Evolutionary conservation across 768 basidiomycete genomes (phyloP).

Genomic region (Mycena vulgaris): DNA sequence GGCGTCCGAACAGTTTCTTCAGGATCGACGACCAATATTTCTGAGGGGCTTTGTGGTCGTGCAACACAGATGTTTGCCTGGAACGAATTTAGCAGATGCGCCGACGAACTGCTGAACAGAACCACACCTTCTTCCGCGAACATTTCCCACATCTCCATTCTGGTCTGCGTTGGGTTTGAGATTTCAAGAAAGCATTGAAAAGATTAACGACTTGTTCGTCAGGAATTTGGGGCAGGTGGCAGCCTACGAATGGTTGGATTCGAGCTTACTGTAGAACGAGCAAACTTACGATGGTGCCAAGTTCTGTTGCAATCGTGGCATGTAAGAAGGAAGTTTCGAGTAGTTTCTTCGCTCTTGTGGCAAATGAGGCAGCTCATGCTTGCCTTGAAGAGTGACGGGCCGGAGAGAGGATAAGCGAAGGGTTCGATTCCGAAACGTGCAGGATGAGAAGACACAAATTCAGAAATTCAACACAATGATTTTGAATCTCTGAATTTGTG

Average conservation of each 20-base stretch:
- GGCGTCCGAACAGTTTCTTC: background rate
- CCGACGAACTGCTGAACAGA: background rate
- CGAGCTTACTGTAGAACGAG: background rate
- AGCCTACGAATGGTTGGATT: background rate
- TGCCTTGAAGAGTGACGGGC: no score
- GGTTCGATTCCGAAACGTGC: no score
- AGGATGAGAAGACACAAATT: no score
- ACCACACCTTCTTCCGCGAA: constrained; percentile 15
- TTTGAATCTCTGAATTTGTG: no score
- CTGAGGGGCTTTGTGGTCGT: background rate
- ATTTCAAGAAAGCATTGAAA: background rate
- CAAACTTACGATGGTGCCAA: constrained; percentile 29
- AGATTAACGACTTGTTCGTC: background rate
- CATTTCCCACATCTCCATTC: constrained; percentile 27
- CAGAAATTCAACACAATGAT: no score
- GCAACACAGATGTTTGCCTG: background rate
- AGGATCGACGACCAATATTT: background rate
- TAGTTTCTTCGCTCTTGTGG: background rate
- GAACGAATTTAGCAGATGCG: background rate
- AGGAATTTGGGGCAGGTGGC: constrained; percentile 10
- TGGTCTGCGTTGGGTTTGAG: background rate
- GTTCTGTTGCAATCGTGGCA: constrained; percentile 12
- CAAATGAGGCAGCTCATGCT: background rate
- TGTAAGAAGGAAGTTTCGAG: constrained; percentile 10
- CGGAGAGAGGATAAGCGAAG: no score